phyloP scores from a whole-genome alignment of 352 stramenopile genomes.

The Plasmopara halstedii region DNA sequence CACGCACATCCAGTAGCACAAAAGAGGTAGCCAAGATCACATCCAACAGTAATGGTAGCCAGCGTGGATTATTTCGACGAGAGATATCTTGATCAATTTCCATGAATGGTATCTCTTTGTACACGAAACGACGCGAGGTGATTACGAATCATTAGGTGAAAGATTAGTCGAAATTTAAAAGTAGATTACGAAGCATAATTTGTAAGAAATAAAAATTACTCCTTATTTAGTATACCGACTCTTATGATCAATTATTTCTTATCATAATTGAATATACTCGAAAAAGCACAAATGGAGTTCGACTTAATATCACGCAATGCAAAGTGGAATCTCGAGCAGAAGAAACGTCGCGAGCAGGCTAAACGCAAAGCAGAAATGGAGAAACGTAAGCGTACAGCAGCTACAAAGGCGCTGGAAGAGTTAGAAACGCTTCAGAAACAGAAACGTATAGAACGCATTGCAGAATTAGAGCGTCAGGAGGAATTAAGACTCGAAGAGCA shows the following conservation, averaged over 20 bases:
- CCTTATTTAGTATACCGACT: too few relatives aligned
- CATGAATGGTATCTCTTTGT: too few relatives aligned
- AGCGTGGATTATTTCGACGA: conserved; percentile 3
- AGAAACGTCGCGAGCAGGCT: conserved; percentile 48
- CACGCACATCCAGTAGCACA: conserved; percentile 37
- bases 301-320: conserved; percentile 56
- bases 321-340: conserved; percentile 65
- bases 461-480: conserved; percentile 44
- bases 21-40: conserved; percentile 20
- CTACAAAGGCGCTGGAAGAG: conserved; percentile 29
- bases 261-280: not conserved
- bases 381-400: conserved; percentile 38
- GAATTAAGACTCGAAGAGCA: conserved; percentile 54
- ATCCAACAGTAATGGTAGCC: conserved; percentile 22
- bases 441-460: conserved; percentile 43
- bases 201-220: too few relatives aligned
- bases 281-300: conserved; percentile 40
- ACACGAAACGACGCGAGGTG: conserved; percentile 16
- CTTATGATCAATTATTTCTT: too few relatives aligned
- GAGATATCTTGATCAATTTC: too few relatives aligned
- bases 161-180: too few relatives aligned
- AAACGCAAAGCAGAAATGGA: conserved; percentile 50
- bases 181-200: too few relatives aligned
- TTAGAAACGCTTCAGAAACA: conserved; percentile 37
- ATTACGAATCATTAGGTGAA: too few relatives aligned